A percentile compares a stretch with the other conserved stretches of the same genome.
These are phyloP conservation scores for Magnusiomyces paraingens DNA, from an alignment of 1,139 yeast genomes.

Conservation along the genomic window DNA sequence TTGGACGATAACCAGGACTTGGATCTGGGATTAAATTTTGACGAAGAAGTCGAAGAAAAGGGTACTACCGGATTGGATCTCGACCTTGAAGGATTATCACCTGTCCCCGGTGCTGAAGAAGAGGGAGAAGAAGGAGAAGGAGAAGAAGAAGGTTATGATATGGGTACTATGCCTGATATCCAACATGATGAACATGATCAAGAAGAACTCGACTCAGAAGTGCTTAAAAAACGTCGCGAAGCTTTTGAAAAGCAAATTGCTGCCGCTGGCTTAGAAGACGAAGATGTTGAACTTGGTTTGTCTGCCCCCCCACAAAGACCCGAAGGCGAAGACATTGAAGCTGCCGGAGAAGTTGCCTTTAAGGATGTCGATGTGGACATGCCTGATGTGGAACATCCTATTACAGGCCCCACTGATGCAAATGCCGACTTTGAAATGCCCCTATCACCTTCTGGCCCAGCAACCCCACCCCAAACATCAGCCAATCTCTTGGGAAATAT, in stretches of 20 bases:
- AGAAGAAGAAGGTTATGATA: constrained; percentile 1
- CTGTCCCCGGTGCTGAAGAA: constrained; percentile 14
- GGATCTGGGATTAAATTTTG: constrained; percentile 15
- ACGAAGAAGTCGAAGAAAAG: constrained; percentile 4
- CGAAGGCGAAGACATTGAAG: constrained; percentile 4
- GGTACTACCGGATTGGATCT: constrained; percentile 3
- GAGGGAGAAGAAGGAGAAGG: constrained; percentile 1
- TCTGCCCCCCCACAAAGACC: constrained; percentile 1
- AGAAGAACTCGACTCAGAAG: neutral
- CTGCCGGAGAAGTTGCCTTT: constrained; percentile 8
- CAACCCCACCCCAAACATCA: constrained; percentile 7
- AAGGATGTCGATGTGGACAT: constrained; percentile 8
- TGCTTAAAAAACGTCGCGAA: neutral
- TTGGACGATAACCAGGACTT: constrained; percentile 14
- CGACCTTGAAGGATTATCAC: constrained; percentile 9
- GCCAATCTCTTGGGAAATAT: constrained; percentile 16
- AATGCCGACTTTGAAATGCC: neutral
- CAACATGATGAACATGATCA: neutral
- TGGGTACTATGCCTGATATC: neutral
- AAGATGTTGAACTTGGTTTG: constrained; percentile 5
- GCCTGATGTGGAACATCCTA: constrained; percentile 10
- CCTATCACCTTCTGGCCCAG: constrained; percentile 7
- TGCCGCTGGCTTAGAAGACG: neutral
- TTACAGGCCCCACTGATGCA: constrained; percentile 2
- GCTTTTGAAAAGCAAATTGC: neutral